Percentiles rank a stretch among this genome's conserved stretches.
These are phyloP conservation scores for Fraxinus paxiana DNA, from an alignment of 305 asterid genomes.

Conservation along the genomic window DNA sequence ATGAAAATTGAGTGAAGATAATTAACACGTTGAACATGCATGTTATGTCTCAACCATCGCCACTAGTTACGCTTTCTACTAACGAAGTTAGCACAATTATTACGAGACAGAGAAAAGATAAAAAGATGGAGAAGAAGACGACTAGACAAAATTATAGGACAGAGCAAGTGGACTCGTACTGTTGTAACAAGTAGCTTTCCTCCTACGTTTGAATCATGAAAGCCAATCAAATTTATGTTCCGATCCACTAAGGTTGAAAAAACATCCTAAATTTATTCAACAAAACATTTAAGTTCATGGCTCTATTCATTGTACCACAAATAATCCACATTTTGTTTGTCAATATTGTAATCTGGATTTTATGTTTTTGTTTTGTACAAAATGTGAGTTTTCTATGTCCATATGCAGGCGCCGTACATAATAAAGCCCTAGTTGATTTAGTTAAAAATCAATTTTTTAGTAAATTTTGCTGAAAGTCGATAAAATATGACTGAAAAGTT, in stretches of 20 bases:
- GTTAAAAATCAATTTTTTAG: neutral
- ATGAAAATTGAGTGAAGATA: neutral
- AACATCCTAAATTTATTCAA: neutral
- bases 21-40: neutral
- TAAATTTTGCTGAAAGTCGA: neutral
- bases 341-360: neutral
- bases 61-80: neutral
- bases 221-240: neutral
- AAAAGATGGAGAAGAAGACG: neutral
- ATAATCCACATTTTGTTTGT: neutral
- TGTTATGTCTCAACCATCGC: neutral
- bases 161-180: neutral
- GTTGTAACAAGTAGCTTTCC: neutral
- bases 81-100: neutral
- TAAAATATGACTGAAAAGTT: neutral
- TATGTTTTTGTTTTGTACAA: neutral
- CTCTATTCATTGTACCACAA: neutral
- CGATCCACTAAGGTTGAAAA: neutral
- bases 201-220: neutral
- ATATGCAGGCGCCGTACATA: neutral
- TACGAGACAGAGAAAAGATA: neutral
- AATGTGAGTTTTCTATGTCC: neutral
- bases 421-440: neutral
- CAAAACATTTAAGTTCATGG: neutral
- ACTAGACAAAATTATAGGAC: neutral